Evolutionary conservation across 1,284 basidiomycete genomes (phyloP).

Genomic region (Boletellus sp.): DNA sequence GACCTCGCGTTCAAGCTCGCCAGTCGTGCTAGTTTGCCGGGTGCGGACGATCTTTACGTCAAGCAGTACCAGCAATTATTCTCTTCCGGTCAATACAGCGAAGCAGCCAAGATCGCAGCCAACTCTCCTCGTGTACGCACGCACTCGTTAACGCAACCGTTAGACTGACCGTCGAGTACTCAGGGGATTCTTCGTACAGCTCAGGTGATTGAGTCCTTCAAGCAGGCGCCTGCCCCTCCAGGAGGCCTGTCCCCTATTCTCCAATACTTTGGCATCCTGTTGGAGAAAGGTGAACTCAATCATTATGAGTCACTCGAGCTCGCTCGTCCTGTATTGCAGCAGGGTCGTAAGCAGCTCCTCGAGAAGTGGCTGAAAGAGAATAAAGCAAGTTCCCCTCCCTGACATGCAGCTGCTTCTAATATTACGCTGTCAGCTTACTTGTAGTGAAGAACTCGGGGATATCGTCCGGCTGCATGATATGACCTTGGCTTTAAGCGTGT

Average conservation of each 20-base stretch:
- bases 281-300: conserved; percentile 98
- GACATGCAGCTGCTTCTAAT: conserved; percentile 11
- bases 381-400: conserved; percentile 58
- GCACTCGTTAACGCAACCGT: not conserved
- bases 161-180: conserved; percentile 26
- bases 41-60: conserved; percentile 96
- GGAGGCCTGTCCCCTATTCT: conserved; percentile 95
- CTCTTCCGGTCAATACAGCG: conserved; percentile 84
- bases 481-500: conserved; percentile 98
- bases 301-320: conserved; percentile 96
- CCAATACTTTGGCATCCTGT: conserved; percentile 96
- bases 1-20: conserved; percentile 99
- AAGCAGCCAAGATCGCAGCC: conserved; percentile 98
- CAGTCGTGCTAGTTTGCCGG: conserved; percentile 94
- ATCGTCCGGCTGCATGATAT: conserved; percentile 95
- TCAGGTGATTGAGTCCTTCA: conserved; percentile 98
- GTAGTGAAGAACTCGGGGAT: conserved; percentile 98
- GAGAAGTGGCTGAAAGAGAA: conserved; percentile 99
- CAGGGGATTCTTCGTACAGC: conserved; percentile 93
- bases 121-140: conserved; percentile 82
- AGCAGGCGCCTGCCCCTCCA: conserved; percentile 86
- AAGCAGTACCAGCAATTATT: conserved; percentile 96
- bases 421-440: conserved; percentile 70
- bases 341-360: conserved; percentile 94
- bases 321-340: conserved; percentile 92